phyloP scores from a whole-genome alignment of 108 stramenopile species.

The Pseudonitzschia pungens region DNA sequence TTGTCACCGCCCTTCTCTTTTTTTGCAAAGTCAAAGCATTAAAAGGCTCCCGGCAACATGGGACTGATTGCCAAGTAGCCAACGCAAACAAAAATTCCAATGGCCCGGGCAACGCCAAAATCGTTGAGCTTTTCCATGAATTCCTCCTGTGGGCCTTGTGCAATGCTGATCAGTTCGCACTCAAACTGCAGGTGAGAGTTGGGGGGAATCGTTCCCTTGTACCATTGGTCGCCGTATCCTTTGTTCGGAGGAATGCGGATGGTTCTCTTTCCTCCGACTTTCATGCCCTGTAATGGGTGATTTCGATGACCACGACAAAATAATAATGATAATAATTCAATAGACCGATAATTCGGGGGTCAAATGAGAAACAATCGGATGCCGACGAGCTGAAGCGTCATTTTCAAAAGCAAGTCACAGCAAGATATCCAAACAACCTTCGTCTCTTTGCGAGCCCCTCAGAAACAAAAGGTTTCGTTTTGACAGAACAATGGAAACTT shows the following conservation, averaged over 20 bases:
- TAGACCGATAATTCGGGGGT: too few relatives aligned
- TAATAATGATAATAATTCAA: neutral
- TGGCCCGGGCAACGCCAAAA: slow-evolving; percentile 7
- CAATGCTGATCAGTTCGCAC: slow-evolving; percentile 47
- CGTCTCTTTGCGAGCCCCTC: too few relatives aligned
- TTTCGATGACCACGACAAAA: too few relatives aligned
- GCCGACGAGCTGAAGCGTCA: too few relatives aligned
- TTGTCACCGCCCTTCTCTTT: too few relatives aligned
- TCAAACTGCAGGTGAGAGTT: slow-evolving; percentile 63
- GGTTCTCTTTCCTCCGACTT: slow-evolving; percentile 34
- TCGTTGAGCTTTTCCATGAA: neutral
- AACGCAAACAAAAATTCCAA: neutral
- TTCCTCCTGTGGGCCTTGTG: slow-evolving; percentile 13
- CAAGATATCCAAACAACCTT: too few relatives aligned
- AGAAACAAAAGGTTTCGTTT: too few relatives aligned
- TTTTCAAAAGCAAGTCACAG: too few relatives aligned
- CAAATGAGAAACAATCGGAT: neutral
- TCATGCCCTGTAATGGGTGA: slow-evolving; percentile 12
- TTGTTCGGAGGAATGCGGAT: slow-evolving; percentile 57
- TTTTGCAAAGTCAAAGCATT: too few relatives aligned
- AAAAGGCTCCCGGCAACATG: neutral
- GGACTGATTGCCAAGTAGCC: slow-evolving; percentile 4
- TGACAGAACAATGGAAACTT: too few relatives aligned
- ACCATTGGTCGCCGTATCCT: slow-evolving; percentile 67
- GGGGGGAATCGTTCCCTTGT: slow-evolving; percentile 58